These are phyloP conservation scores for Skeletonema menzelii DNA, from an alignment of 108 stramenopile species.

Conservation along the genomic window DNA sequence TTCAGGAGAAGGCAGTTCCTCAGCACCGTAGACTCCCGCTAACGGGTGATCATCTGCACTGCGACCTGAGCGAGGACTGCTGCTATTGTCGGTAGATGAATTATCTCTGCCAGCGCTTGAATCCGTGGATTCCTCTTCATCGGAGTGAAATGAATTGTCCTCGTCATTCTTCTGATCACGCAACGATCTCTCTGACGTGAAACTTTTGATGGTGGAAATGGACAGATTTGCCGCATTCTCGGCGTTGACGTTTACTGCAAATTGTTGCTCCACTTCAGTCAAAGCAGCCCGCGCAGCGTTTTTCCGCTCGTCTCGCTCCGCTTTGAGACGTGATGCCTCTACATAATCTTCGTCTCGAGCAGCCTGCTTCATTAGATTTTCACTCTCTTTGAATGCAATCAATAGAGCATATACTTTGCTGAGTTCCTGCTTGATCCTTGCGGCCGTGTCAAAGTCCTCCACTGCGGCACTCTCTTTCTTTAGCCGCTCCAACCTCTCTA, in stretches of 20 bases:
- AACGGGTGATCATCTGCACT: conserved; percentile 35
- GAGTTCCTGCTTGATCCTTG: conserved; percentile 35
- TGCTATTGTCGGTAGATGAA: background rate
- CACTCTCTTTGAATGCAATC: conserved; percentile 39
- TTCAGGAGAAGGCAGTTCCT: conserved; percentile 59
- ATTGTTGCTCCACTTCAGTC: conserved; percentile 32
- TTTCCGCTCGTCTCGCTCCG: conserved; percentile 34
- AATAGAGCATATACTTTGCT: conserved; percentile 37
- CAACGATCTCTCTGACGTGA: conserved; percentile 22
- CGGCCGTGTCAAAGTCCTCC: conserved; percentile 53
- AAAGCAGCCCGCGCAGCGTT: conserved; percentile 23
- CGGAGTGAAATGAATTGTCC: background rate
- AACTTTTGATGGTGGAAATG: conserved; percentile 28
- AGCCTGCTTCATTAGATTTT: conserved; percentile 37
- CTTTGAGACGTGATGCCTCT: conserved; percentile 46
- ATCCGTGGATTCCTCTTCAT: background rate
- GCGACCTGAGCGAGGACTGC: background rate
- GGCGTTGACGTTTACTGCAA: conserved; percentile 1
- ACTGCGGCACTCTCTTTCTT: conserved; percentile 42
- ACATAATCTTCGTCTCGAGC: conserved; percentile 45
- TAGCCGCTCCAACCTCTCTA: conserved; percentile 37
- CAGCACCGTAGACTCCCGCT: conserved; percentile 49
- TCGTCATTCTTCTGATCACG: background rate
- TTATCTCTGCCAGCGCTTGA: background rate
- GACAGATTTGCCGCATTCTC: conserved; percentile 18